Base-by-base conservation (phyloP, 2,329 filamentous ascomycete species). In the Xylaria hypoxylon region DNA sequence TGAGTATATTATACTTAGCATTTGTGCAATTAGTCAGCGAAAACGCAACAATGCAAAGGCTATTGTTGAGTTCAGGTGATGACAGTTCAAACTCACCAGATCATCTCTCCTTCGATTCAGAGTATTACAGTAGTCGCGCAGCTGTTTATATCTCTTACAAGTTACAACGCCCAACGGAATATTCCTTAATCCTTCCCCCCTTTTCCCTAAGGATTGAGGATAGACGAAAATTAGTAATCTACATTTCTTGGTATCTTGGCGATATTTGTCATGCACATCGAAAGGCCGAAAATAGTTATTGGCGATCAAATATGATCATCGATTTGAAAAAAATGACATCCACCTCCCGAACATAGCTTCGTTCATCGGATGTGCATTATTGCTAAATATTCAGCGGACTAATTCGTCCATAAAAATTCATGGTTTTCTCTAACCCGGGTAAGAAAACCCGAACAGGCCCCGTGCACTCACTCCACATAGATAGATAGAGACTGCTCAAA, bases 251-350 rank as follows among this genome's bases (percentile, higher is more conserved):
- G 63, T 40, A 55, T 13, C 26, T 11, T 24, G 6, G 15, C 19
- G 26, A 64, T 50, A 55, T 66, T 66, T 51, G 50, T 66, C 62
- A 61, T 51, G 17, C n/a, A 13, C 19, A 57, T 42, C 31, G 35
- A 8, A 22, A 40, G 31, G 31, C 47, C 7, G 44, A 11, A 48
- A 59, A 51, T 40, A 22, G 4, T 10, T n/a, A 42, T 55, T 24
- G 11, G 50, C 22, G 22, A 28, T 35, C 31, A 6, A 55, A 17
- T 19, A 22, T 47, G 52, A 62, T 48, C 59, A 44, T 50, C 33
- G 17, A 17, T 31, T 56, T 33, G 28, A 48, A 47, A 62, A n/a
- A 6, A 17, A 4, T 28, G 3, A 17, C 26, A 42, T 10, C 33
- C 48, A 38, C 38, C 19, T 19, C 33, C 33, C 15, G 3, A 42